Conservation (phyloP, 768 basidiomycete species). For the Tulasnella sp. region DNA sequence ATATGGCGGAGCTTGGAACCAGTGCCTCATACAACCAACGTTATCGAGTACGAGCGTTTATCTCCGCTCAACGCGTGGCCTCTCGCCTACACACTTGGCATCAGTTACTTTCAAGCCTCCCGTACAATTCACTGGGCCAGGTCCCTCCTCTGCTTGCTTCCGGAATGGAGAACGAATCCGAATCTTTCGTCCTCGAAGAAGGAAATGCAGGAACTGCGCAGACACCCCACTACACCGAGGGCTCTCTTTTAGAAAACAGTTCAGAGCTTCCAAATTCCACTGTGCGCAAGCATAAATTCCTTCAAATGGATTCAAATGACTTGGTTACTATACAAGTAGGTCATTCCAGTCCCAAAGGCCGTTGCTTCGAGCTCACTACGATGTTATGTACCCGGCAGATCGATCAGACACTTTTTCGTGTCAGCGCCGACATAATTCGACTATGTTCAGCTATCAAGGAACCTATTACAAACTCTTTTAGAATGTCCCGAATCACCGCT, state of each 20-base stretch:
- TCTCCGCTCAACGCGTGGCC: no score
- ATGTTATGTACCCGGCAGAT: neutral
- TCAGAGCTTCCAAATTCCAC: neutral
- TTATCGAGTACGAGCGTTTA: neutral
- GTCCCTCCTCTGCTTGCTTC: no score
- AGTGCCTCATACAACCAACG: no score
- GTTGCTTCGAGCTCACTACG: neutral
- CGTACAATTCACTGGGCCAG: no score
- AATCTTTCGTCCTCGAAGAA: no score
- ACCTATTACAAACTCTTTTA: neutral
- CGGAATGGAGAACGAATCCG: no score
- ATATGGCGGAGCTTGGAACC: neutral
- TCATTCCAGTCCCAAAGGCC: neutral
- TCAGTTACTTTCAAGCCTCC: neutral
- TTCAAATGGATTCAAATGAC: neutral
- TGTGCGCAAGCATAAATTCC: neutral
- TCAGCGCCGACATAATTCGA: neutral
- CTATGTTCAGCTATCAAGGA: neutral
- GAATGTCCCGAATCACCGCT: neutral
- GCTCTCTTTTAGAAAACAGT: neutral
- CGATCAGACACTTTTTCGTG: neutral
- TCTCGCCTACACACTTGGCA: neutral
- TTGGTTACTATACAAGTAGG: neutral
- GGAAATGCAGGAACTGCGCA: no score
- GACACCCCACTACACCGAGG: no score